A percentile compares a stretch with the other conserved stretches of the same genome.
Conservation (phyloP, 2,329 filamentous ascomycete genomes). For the Colletotrichum endophyticum region DNA sequence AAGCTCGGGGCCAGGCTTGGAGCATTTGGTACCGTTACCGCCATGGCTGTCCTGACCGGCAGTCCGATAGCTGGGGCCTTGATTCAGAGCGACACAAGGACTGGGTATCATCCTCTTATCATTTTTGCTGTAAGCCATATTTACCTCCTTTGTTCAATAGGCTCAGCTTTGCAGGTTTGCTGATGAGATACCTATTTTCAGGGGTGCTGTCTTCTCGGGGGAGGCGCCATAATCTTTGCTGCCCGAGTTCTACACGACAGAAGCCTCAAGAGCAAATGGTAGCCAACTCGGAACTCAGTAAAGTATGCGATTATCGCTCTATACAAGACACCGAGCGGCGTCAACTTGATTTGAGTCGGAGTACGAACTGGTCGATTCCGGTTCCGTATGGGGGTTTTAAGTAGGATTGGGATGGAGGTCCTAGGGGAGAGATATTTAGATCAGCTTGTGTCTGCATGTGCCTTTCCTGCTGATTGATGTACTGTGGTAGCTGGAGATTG, state of each 20-base stretch:
- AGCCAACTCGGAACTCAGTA: background rate
- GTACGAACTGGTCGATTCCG: background rate
- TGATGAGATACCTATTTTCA: background rate
- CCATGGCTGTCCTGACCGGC: background rate
- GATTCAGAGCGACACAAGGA: background rate
- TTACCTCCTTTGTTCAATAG: background rate
- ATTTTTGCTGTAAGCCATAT: background rate
- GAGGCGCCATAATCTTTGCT: background rate
- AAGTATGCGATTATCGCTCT: background rate
- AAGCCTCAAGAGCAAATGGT: background rate
- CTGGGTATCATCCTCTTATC: background rate
- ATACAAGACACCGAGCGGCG: background rate
- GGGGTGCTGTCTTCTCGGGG: background rate
- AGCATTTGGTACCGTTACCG: background rate
- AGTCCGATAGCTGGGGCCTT: background rate
- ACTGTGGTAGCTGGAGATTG: background rate
- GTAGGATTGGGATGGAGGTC: background rate
- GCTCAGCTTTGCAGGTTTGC: background rate
- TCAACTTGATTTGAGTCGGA: background rate
- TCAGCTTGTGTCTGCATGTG: background rate
- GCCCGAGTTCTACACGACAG: background rate
- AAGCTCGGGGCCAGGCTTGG: background rate
- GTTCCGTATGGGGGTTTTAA: background rate
- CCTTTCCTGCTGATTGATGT: background rate
- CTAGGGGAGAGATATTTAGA: background rate